Base-by-base conservation (phyloP, 2,329 filamentous ascomycete species). In the Calonectria leucothoes region DNA sequence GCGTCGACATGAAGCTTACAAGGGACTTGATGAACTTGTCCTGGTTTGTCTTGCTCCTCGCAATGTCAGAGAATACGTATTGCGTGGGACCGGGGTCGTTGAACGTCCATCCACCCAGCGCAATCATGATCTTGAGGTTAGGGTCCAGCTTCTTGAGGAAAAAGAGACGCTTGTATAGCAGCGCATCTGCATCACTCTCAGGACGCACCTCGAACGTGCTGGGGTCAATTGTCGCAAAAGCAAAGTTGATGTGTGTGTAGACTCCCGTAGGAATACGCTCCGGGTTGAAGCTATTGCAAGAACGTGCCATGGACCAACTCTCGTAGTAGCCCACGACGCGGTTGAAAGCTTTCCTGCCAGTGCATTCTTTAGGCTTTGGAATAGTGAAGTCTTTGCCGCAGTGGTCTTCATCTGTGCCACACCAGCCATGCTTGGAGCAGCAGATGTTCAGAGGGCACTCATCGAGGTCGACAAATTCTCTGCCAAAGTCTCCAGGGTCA, bases 91-190 rank as follows among this genome's bases (percentile, higher is more conserved):
- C 81, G 0, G 81, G 80, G 55, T 88, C 84, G 64, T 81, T 85
- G 64, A 87, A 85, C 2, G 82, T 78, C 83, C 84, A 88, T 0
- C 87, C 87, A 2, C 87, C 85, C 2, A 88, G 72, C 5, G 83
- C 81, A 35, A 88, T 81, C 74, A 79, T 84, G 0, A 83, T 81
- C 74, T 86, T 78, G 0, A 88, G 77, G 2, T 69, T 72, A 0
- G 76, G 75, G n/a, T 81, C 70, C 7, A 59, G 61, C 2, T 70
- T 23, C 74, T 87, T 86, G 0, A 86, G 61, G 1, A 20, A 8
- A 4, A 45, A 49, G 0, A 75, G 27, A 11, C 65, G 25, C 11
- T 49, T 14, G 29, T 73, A 73, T 1, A 70, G 42, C 2, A 35
- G 8, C 1, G 20, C 37, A 23, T 69, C 63, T 1, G 25, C 23